Evolutionary conservation across 1,139 yeast species (phyloP).

Genomic region (Debaryomyces singareniensis): DNA sequence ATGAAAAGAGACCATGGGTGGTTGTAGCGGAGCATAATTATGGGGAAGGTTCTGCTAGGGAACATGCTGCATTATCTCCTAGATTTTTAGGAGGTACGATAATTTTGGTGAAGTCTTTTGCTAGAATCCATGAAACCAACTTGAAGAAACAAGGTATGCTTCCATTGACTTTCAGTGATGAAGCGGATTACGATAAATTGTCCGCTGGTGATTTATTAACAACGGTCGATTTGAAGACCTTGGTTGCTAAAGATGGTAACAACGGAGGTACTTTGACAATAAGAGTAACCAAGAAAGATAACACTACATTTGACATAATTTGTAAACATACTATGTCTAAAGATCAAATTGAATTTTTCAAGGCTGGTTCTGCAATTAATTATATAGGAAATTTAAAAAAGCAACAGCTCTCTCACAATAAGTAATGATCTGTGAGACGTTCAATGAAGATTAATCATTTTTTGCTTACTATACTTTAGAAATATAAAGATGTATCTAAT

Average conservation of each 20-base stretch:
- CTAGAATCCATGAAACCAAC: constrained; percentile 82
- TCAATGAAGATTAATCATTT: too few relatives aligned
- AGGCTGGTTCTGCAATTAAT: constrained; percentile 95
- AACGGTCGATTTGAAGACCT: constrained; percentile 70
- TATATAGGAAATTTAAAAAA: constrained; percentile 67
- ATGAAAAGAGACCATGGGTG: constrained; percentile 79
- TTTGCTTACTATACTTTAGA: too few relatives aligned
- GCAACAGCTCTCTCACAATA: too few relatives aligned
- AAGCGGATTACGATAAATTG: constrained; percentile 78
- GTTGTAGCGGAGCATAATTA: constrained; percentile 97
- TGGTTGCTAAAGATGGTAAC: constrained; percentile 76
- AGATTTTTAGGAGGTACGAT: constrained; percentile 87
- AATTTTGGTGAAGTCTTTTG: constrained; percentile 89
- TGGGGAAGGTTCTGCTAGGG: constrained; percentile 99
- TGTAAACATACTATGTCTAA: constrained; percentile 94
- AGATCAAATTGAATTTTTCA: constrained; percentile 93
- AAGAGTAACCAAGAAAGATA: constrained; percentile 69
- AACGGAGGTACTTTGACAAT: constrained; percentile 77
- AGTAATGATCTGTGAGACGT: too few relatives aligned
- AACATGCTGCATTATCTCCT: constrained; percentile 96
- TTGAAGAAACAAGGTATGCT: constrained; percentile 94
- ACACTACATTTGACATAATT: constrained; percentile 60
- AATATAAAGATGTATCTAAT: too few relatives aligned
- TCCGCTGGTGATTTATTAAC: constrained; percentile 72
- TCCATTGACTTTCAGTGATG: constrained; percentile 87